A percentile compares a stretch with the other conserved stretches of the same genome.
Evolutionary conservation across 169 alveolate genomes (phyloP).

Genomic region (Plasmodium relictum): DNA sequence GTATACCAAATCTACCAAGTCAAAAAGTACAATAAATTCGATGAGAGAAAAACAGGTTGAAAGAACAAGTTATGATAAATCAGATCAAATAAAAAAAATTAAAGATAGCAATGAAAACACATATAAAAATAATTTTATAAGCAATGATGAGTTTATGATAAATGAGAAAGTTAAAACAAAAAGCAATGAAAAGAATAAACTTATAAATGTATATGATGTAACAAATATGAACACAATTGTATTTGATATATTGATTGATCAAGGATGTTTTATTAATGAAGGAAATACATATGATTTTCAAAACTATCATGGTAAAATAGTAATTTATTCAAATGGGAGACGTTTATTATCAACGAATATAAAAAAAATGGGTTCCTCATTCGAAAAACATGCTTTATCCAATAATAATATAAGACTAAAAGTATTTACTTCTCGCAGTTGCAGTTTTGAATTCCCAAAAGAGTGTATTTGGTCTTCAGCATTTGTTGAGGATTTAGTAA

Average conservation of each 20-base stretch:
- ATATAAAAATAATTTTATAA: neutral
- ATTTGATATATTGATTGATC: constrained; percentile 72
- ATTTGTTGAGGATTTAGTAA: constrained; percentile 71
- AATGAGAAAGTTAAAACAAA: constrained; percentile 16
- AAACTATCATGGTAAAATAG: constrained; percentile 50
- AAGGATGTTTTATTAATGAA: constrained; percentile 70
- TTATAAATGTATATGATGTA: constrained; percentile 60
- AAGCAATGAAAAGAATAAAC: constrained; percentile 23
- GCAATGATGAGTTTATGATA: neutral
- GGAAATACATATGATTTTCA: constrained; percentile 8
- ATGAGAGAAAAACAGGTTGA: constrained; percentile 15
- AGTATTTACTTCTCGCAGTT: constrained; percentile 71
- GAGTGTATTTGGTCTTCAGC: constrained; percentile 73
- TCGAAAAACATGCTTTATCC: constrained; percentile 9
- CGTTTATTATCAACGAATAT: constrained; percentile 68
- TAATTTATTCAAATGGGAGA: constrained; percentile 75
- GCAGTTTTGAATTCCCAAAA: constrained; percentile 70
- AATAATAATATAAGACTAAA: constrained; percentile 44
- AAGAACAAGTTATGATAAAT: constrained; percentile 4
- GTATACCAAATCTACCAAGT: constrained; percentile 59
- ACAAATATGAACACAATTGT: constrained; percentile 76
- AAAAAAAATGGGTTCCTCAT: constrained; percentile 23
- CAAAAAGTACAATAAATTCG: neutral
- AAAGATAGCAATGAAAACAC: constrained; percentile 11
- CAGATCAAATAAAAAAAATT: neutral